Percentiles rank a stretch among this genome's conserved stretches.
phyloP scores from a whole-genome alignment of 352 stramenopile species.

The Aphanomyces astaci region DNA sequence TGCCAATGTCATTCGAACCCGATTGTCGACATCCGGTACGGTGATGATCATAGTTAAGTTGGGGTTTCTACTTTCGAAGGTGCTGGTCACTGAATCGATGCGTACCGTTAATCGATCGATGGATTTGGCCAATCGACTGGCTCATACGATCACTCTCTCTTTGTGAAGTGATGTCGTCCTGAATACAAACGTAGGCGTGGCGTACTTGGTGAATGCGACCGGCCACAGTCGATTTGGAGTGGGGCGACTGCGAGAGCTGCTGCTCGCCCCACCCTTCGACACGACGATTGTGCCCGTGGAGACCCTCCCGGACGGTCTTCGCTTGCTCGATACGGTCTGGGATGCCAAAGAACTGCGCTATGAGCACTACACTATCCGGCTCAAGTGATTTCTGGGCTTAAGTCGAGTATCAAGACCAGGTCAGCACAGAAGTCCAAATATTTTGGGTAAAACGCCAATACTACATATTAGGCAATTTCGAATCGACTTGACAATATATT shows the following conservation, averaged over 20 bases:
- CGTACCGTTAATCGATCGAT: no score
- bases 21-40: constrained; percentile 30
- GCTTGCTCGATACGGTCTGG: constrained; percentile 65
- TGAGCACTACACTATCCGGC: constrained; percentile 81
- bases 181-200: constrained; percentile 32
- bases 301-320: constrained; percentile 41
- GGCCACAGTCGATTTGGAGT: constrained; percentile 82
- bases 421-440: no score
- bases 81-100: no score
- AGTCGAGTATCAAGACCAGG: no score
- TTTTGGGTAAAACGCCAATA: no score
- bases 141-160: no score
- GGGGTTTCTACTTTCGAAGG: no score
- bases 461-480: no score
- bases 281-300: constrained; percentile 55
- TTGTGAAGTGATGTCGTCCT: not conserved
- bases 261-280: constrained; percentile 26
- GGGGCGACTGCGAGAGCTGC: constrained; percentile 52
- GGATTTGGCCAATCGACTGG: no score
- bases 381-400: no score
- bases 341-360: constrained; percentile 75
- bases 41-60: not conserved
- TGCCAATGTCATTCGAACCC: constrained; percentile 57
- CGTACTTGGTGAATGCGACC: constrained; percentile 83
- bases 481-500: no score